These are phyloP conservation scores for Sporobolomyces roseus DNA, from an alignment of 768 basidiomycete genomes.

Conservation along the genomic window DNA sequence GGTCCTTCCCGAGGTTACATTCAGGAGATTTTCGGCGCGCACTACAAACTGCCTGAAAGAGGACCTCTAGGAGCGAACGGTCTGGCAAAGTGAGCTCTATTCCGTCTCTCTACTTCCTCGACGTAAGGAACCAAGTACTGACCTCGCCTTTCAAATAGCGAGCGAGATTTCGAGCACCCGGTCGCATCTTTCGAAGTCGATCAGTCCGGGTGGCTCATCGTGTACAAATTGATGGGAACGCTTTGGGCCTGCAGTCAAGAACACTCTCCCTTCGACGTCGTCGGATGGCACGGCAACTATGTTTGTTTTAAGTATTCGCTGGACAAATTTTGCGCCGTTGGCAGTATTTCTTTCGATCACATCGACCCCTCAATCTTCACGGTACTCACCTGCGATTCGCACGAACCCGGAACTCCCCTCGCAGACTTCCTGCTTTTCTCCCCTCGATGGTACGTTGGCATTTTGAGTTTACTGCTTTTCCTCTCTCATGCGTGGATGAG, in stretches of 20 bases:
- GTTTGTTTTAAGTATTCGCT: constrained; percentile 57
- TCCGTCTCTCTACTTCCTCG: no score
- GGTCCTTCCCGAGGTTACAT: constrained; percentile 57
- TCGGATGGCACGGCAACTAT: constrained; percentile 54
- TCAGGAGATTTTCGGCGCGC: constrained; percentile 54
- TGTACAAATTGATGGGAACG: constrained; percentile 52
- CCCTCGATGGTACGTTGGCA: no score
- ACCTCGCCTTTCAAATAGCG: no score
- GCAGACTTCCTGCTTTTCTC: constrained; percentile 65
- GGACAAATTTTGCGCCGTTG: constrained; percentile 52
- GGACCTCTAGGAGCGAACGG: constrained; percentile 65
- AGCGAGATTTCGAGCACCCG: constrained; percentile 60
- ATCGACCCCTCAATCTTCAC: constrained; percentile 61
- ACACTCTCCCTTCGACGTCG: constrained; percentile 63
- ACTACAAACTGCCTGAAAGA: constrained; percentile 63
- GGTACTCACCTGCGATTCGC: constrained; percentile 64
- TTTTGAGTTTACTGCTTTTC: no score
- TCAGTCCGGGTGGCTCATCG: constrained; percentile 58
- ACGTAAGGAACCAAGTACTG: no score
- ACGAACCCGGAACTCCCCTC: constrained; percentile 59
- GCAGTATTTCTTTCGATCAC: constrained; percentile 64
- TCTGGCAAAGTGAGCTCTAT: no score
- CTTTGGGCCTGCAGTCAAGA: constrained; percentile 35
- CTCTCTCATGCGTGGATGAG: no score
- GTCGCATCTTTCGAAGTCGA: constrained; percentile 66